phyloP scores from a whole-genome alignment of 164 flowering plant species.

The grape (Vitis vinifera) region DNA sequence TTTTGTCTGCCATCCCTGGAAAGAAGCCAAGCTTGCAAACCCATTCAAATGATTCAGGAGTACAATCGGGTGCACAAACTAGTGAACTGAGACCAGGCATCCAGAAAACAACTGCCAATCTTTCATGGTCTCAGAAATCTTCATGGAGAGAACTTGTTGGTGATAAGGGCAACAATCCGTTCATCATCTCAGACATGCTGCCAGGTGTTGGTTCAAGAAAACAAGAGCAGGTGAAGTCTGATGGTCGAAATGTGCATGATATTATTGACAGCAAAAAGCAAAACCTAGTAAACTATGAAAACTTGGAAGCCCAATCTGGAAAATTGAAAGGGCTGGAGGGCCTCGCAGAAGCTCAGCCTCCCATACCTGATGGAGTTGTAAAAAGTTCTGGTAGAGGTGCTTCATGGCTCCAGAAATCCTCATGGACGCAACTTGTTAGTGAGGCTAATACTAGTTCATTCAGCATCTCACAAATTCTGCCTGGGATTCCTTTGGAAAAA shows the following conservation, averaged over 20 bases:
- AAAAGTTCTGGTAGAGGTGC: slow-evolving; percentile 36
- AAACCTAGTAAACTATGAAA: not conserved
- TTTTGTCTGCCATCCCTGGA: slow-evolving; percentile 9
- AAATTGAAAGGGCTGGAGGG: slow-evolving; percentile 8
- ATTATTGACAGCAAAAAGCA: not conserved
- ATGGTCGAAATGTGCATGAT: not conserved
- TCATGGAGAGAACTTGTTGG: slow-evolving; percentile 60
- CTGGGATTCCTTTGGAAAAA: slow-evolving; percentile 21
- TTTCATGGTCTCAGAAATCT: slow-evolving; percentile 46
- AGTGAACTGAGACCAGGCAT: slow-evolving; percentile 14
- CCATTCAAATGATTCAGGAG: slow-evolving; percentile 12
- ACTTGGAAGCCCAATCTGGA: slow-evolving; percentile 6
- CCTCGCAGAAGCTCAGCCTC: slow-evolving; percentile 22
- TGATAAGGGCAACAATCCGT: slow-evolving; percentile 18
- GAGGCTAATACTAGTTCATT: slow-evolving; percentile 42
- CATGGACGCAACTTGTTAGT: slow-evolving; percentile 67
- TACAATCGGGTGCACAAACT: slow-evolving; percentile 8
- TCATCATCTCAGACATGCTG: slow-evolving; percentile 30
- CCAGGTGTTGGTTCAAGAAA: slow-evolving; percentile 4
- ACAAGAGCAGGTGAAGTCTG: slow-evolving; percentile 12
- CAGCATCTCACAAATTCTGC: slow-evolving; percentile 59
- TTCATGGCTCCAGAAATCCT: slow-evolving; percentile 53
- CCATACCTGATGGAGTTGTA: slow-evolving; percentile 1
- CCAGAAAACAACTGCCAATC: slow-evolving; percentile 17
- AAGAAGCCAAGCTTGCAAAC: slow-evolving; percentile 15